These are phyloP conservation scores for Zygosaccharomyces pseudobailii DNA, from an alignment of 1,139 yeast species.

Conservation along the genomic window DNA sequence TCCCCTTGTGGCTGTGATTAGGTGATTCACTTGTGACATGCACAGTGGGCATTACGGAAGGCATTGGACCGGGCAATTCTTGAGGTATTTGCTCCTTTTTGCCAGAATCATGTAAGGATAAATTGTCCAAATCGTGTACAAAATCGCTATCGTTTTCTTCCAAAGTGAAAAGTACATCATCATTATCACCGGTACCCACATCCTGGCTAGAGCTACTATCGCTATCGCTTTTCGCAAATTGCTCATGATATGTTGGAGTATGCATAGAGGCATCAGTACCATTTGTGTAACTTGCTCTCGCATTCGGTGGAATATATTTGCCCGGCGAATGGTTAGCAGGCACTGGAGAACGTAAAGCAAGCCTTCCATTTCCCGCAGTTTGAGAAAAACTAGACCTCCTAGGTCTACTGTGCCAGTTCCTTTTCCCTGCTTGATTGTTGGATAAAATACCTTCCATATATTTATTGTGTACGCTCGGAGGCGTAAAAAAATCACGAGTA, in stretches of 20 bases:
- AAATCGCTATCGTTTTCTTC: slow-evolving; percentile 38
- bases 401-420: slow-evolving; percentile 17
- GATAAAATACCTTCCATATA: slow-evolving; percentile 67
- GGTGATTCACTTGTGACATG: slow-evolving; percentile 10
- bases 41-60: slow-evolving; percentile 13
- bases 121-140: slow-evolving; percentile 26
- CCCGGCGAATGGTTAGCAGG: slow-evolving; percentile 39
- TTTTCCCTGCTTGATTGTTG: slow-evolving; percentile 22
- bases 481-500: slow-evolving; percentile 71
- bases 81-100: slow-evolving; percentile 3
- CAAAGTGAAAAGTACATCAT: slow-evolving; percentile 41
- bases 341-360: slow-evolving; percentile 3
- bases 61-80: not conserved
- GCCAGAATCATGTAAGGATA: slow-evolving; percentile 18
- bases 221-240: slow-evolving; percentile 12
- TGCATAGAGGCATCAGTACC: slow-evolving; percentile 27
- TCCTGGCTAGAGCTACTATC: slow-evolving; percentile 22
- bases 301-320: slow-evolving; percentile 67
- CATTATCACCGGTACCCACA: slow-evolving; percentile 15
- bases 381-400: slow-evolving; percentile 24
- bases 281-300: slow-evolving; percentile 38
- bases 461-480: slow-evolving; percentile 65
- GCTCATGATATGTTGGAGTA: slow-evolving; percentile 21
- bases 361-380: slow-evolving; percentile 9
- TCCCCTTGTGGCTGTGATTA: not conserved